Percentiles rank a stretch among this genome's conserved stretches.
Conservation (phyloP, 2,329 filamentous ascomycete species). For the Oidium heveae region DNA sequence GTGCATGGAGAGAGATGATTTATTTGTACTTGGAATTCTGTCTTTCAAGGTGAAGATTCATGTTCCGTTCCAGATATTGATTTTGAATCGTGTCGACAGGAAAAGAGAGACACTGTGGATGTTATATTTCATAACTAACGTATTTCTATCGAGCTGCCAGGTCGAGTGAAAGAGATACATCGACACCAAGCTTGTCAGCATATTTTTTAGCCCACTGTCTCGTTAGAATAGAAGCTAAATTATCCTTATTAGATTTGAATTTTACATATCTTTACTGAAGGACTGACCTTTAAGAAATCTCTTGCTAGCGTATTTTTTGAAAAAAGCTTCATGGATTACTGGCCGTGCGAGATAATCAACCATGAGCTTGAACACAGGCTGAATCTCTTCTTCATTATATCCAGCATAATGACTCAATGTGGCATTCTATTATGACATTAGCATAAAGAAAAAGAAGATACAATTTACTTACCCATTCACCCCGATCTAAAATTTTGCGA, state of each 20-base stretch:
- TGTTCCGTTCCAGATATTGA: background rate
- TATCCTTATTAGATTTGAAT: conserved; percentile 8
- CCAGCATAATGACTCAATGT: conserved; percentile 79
- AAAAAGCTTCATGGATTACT: conserved; percentile 87
- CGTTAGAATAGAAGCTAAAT: conserved; percentile 62
- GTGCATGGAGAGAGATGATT: background rate
- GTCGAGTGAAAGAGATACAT: conserved; percentile 13
- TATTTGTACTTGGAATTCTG: background rate
- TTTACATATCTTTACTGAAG: background rate
- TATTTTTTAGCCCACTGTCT: conserved; percentile 86
- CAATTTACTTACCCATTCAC: conserved; percentile 53
- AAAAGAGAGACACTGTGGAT: background rate
- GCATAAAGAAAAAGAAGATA: conserved; percentile 5
- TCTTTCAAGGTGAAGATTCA: background rate
- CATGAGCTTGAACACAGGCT: conserved; percentile 82
- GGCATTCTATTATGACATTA: conserved; percentile 32
- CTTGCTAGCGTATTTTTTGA: conserved; percentile 99
- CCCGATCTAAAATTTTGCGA: conserved; percentile 69
- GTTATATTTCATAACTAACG: conserved; percentile 1
- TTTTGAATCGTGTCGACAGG: background rate
- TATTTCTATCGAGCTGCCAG: conserved; percentile 8
- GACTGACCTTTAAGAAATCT: conserved; percentile 88
- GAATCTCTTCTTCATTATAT: conserved; percentile 78
- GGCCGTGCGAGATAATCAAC: conserved; percentile 85
- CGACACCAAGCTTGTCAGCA: conserved; percentile 28